Conservation (phyloP, 2,329 filamentous ascomycete species). For the Neopestalotiopsis sp. region DNA sequence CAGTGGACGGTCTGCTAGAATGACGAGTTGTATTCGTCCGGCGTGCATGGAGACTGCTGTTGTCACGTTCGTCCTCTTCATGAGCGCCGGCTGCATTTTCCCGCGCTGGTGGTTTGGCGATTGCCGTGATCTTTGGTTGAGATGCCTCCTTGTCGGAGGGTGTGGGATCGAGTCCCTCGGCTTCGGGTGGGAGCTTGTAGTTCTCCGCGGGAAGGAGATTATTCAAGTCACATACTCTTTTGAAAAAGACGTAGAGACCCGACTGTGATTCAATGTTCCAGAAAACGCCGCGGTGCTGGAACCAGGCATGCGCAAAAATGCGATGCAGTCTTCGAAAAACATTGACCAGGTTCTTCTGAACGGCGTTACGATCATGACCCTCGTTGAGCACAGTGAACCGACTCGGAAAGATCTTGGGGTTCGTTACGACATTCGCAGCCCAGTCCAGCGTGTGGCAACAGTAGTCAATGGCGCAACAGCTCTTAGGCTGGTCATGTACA, state of each 20-base stretch:
- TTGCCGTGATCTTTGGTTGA: constrained; percentile 42
- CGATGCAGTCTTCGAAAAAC: constrained; percentile 93
- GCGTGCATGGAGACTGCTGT: constrained; percentile 50
- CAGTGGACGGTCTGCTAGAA: constrained; percentile 79
- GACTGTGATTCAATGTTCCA: constrained; percentile 91
- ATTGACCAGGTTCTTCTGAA: constrained; percentile 86
- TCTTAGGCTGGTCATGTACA: constrained; percentile 94
- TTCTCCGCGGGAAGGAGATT: constrained; percentile 90
- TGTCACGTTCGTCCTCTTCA: constrained; percentile 50
- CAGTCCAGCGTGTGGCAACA: constrained; percentile 98
- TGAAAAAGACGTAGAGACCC: constrained; percentile 96
- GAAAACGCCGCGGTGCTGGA: constrained; percentile 93
- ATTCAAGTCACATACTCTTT: constrained; percentile 93
- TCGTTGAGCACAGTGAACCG: constrained; percentile 67
- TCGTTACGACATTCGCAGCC: constrained; percentile 93
- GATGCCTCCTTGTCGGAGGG: constrained; percentile 48
- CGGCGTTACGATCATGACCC: constrained; percentile 65
- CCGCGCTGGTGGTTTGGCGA: constrained; percentile 32
- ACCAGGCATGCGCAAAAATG: constrained; percentile 99
- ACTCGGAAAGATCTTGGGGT: constrained; percentile 93
- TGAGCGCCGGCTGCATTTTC: constrained; percentile 40
- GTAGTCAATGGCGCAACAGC: constrained; percentile 98
- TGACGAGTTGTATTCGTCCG: constrained; percentile 82
- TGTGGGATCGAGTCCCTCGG: constrained; percentile 76
- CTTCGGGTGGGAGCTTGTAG: constrained; percentile 92